Percentiles rank a stretch among this genome's conserved stretches.
Evolutionary conservation across 345 rosid genomes (phyloP).

Genomic region (Leavenworthia alabamica): DNA sequence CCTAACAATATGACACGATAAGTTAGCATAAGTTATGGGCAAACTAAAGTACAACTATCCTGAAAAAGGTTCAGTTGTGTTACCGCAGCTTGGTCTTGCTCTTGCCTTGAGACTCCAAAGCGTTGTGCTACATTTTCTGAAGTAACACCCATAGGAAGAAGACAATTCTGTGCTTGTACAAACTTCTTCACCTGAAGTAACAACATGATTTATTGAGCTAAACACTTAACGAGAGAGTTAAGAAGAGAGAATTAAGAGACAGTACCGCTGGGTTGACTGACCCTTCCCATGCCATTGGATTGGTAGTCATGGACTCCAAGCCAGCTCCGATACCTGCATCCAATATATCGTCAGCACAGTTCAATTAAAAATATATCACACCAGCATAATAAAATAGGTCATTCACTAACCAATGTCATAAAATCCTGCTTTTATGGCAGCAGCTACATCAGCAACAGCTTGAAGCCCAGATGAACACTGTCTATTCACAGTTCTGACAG

Average conservation of each 20-base stretch:
- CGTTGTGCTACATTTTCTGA: slow-evolving; percentile 97
- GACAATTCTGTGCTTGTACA: slow-evolving; percentile 83
- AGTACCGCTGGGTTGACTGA: slow-evolving; percentile 84
- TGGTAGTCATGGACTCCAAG: slow-evolving; percentile 85
- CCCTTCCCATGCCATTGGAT: slow-evolving; percentile 93
- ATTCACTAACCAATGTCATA: slow-evolving; percentile 71
- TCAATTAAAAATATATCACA: neutral
- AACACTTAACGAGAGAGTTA: neutral
- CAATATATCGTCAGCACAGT: neutral
- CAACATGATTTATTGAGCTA: neutral
- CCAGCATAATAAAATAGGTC: neutral
- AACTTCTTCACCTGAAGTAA: slow-evolving; percentile 57
- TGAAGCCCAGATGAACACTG: slow-evolving; percentile 99
- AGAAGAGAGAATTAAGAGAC: neutral
- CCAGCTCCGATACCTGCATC: slow-evolving; percentile 91
- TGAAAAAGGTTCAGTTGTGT: slow-evolving; percentile 28
- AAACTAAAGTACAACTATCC: neutral
- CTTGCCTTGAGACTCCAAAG: slow-evolving; percentile 84
- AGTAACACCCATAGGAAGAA: slow-evolving; percentile 97
- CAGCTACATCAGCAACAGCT: slow-evolving; percentile 99
- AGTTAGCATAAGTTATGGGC: neutral
- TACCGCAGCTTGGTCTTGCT: slow-evolving; percentile 99
- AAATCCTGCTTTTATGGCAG: slow-evolving; percentile 97
- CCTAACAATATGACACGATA: slow-evolving; percentile 39
- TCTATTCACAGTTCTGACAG: slow-evolving; percentile 89